These are phyloP conservation scores for Juncus inflexus DNA, from an alignment of 176 grass and related monocot genomes.

Conservation along the genomic window DNA sequence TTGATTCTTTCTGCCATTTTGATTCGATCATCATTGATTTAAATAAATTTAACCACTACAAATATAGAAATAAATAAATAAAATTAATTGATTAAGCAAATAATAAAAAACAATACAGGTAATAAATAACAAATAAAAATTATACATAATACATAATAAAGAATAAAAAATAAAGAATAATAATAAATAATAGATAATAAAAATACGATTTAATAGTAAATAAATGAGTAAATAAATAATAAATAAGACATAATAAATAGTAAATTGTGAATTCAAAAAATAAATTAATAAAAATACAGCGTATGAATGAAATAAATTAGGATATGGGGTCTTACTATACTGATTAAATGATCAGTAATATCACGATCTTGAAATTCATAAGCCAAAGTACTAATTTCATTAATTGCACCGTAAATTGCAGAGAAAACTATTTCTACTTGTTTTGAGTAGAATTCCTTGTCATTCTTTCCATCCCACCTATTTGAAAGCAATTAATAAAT, in stretches of 20 bases:
- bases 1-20: conserved; percentile 34
- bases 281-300: no score
- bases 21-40: conserved; percentile 66
- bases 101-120: not conserved
- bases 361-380: conserved; percentile 42
- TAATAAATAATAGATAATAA: not conserved
- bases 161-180: not conserved
- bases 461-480: conserved; percentile 65
- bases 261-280: not conserved
- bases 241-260: not conserved
- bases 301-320: not conserved
- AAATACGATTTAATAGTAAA: not conserved
- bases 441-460: conserved; percentile 48
- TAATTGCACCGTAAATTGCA: conserved; percentile 45
- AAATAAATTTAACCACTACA: conserved; percentile 52
- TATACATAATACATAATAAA: no score
- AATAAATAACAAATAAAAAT: not conserved
- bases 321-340: conserved; percentile 41
- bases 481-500: not conserved
- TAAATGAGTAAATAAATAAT: not conserved
- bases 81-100: not conserved
- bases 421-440: conserved; percentile 64
- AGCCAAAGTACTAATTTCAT: conserved; percentile 55
- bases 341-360: conserved; percentile 45
- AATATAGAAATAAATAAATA: not conserved